phyloP scores from a whole-genome alignment of 202 grass and related monocot species.

The Panicum virgatum region DNA sequence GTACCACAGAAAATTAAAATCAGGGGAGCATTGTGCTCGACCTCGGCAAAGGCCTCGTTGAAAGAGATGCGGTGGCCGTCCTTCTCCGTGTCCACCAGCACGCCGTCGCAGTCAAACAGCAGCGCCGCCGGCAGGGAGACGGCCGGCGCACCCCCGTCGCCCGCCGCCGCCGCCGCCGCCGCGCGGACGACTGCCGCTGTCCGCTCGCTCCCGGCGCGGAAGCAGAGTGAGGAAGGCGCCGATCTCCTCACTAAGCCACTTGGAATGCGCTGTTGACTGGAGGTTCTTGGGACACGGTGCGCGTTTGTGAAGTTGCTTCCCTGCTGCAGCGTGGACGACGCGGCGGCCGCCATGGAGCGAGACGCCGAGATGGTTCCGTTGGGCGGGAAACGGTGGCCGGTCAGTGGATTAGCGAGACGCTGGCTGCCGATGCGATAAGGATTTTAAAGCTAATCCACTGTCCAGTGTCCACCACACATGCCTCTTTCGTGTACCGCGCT shows the following conservation, averaged over 20 bases:
- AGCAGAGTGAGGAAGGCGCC: background rate
- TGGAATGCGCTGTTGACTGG: conserved; percentile 2
- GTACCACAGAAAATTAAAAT: background rate
- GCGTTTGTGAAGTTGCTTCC: conserved; percentile 2
- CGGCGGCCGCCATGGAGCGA: background rate
- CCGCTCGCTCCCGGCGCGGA: background rate
- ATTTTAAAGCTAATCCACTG: background rate
- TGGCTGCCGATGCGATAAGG: background rate
- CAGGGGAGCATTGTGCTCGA: conserved; percentile 8
- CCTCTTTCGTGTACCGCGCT: no score
- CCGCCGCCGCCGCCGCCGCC: background rate
- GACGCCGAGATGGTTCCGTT: background rate
- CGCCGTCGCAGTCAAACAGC: conserved; percentile 93
- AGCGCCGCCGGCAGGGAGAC: conserved; percentile 57
- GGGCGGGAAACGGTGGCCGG: background rate
- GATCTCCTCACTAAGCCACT: background rate
- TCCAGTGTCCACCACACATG: no score
- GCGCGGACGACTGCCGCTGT: background rate
- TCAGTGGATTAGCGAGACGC: conserved; percentile 20
- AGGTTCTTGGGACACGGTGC: background rate
- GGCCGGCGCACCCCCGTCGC: background rate
- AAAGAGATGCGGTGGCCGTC: conserved; percentile 94
- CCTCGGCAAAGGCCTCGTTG: conserved; percentile 93
- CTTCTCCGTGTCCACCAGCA: conserved; percentile 97
- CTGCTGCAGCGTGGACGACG: conserved; percentile 18